Conservation (phyloP, 75 land plant species). For the Azolla pinnata region DNA sequence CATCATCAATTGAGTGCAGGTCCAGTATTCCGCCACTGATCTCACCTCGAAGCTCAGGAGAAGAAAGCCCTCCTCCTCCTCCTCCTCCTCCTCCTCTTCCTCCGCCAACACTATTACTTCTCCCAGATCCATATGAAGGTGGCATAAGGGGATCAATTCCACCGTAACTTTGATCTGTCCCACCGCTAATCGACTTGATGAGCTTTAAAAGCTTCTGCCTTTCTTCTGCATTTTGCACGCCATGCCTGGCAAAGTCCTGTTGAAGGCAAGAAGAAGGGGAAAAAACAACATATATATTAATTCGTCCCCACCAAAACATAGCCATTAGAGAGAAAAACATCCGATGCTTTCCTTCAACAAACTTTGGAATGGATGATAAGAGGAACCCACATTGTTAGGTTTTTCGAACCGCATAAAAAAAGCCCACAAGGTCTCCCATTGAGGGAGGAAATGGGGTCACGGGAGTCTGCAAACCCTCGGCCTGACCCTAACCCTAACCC, state of each 20-base stretch:
- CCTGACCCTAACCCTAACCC: background rate
- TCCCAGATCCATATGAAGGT: slow-evolving; percentile 3
- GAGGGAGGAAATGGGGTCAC: background rate
- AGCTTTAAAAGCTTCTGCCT: slow-evolving; percentile 29
- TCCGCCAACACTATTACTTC: too few species aligned
- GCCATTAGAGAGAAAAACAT: background rate
- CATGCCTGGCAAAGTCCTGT: slow-evolving; percentile 32
- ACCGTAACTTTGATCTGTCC: slow-evolving; percentile 19
- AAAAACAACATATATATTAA: background rate
- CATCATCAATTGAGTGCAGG: slow-evolving; percentile 23
- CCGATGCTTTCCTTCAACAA: background rate
- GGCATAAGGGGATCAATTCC: slow-evolving; percentile 9
- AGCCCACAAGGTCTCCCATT: background rate
- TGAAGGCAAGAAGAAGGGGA: background rate
- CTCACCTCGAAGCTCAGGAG: slow-evolving; percentile 34
- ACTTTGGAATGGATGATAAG: background rate
- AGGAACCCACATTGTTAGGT: background rate
- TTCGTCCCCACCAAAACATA: too few species aligned
- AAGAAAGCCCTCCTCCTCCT: slow-evolving; percentile 19
- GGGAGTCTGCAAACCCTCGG: too few species aligned
- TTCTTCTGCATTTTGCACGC: slow-evolving; percentile 25
- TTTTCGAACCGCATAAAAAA: background rate
- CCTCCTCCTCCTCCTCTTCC: too few species aligned
- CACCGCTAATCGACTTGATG: slow-evolving; percentile 29
- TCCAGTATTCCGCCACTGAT: slow-evolving; percentile 30